Evolutionary conservation across 2,329 filamentous ascomycete species (phyloP), one percentile per base, ranked within the genome.

Genomic region (Fusarium tjaetaba): DNA sequence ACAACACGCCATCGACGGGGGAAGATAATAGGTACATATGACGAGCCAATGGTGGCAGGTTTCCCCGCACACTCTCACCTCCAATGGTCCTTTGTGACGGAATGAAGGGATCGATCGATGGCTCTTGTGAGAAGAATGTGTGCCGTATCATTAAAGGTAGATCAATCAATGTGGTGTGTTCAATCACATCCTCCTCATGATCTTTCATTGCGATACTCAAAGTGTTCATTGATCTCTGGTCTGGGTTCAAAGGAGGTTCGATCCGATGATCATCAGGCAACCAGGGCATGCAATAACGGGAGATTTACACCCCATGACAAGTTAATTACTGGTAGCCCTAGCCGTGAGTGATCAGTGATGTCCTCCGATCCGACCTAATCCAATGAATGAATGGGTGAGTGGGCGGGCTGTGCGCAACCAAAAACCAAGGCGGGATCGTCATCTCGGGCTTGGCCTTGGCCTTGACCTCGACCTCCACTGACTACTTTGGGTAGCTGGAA

Each of bases 51-150:
- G 13, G 48, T 61, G 20, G 24, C 56, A 15, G 39, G 20, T 68
- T 71, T 72, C 71, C 71, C 71, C 71, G 71, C 71, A 73, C 67
- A 46, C 58, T 68, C 71, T 68, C 71, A 72, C 62, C 46, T 22
- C 63, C 63, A 68, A 72, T 72, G 61, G 57, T 53, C 48, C n/a
- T 55, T 59, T 65, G 24, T 59, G 56, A 24, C 34, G 53, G 39
- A 32, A 41, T 28, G 36, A 41, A 22, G 32, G 30, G 41, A n/a
- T 36, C 10, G 20, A 61, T 34, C 18, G 41, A 48, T 58, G 32
- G 51, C 36, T 38, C 24, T 13, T 39, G 20, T 38, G 20, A 53
- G 51, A 53, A 28, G 51, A 39, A 39, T 28, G 34, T 26, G 24
- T 22, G 20, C 16, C n/a, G 18, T 28, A 22, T 22, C 48, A 34